Evolutionary conservation across 148 eudicot genomes (phyloP).

Genomic region (Fagopyrum tataricum): DNA sequence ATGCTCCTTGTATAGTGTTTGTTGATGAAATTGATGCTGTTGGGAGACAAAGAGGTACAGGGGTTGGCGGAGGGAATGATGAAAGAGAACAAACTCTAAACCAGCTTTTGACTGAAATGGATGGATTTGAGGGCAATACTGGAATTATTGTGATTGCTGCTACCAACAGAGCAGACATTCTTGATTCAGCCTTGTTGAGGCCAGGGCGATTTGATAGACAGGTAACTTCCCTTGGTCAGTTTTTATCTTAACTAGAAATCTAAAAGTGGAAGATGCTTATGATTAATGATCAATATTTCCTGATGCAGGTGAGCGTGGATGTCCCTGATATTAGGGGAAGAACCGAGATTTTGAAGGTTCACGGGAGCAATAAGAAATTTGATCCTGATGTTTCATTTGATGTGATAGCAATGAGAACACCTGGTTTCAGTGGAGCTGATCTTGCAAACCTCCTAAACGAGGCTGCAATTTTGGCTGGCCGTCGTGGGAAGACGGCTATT

Average conservation of each 20-base stretch:
- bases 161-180: slow-evolving; percentile 95
- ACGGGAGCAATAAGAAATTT: slow-evolving; percentile 80
- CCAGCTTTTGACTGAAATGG: slow-evolving; percentile 99
- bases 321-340: slow-evolving; percentile 94
- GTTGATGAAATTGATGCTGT: slow-evolving; percentile 99
- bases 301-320: slow-evolving; percentile 80
- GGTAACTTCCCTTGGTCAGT: slow-evolving; percentile 31
- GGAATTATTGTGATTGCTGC: slow-evolving; percentile 97
- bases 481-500: slow-evolving; percentile 89
- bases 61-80: slow-evolving; percentile 97
- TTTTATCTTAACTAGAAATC: not conserved
- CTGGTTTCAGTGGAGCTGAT: slow-evolving; percentile 99
- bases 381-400: slow-evolving; percentile 88
- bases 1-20: slow-evolving; percentile 98
- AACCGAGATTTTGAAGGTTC: slow-evolving; percentile 96
- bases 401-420: slow-evolving; percentile 96
- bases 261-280: slow-evolving; percentile 8
- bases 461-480: slow-evolving; percentile 96
- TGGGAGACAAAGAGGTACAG: slow-evolving; percentile 97
- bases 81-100: slow-evolving; percentile 96
- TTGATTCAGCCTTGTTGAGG: slow-evolving; percentile 90
- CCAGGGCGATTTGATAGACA: slow-evolving; percentile 98
- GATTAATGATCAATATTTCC: slow-evolving; percentile 2
- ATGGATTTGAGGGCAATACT: slow-evolving; percentile 96
- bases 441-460: slow-evolving; percentile 93